A percentile compares a stretch with the other conserved stretches of the same genome.
phyloP scores from a whole-genome alignment of 108 stramenopile species.

The Fistulifera solaris region DNA sequence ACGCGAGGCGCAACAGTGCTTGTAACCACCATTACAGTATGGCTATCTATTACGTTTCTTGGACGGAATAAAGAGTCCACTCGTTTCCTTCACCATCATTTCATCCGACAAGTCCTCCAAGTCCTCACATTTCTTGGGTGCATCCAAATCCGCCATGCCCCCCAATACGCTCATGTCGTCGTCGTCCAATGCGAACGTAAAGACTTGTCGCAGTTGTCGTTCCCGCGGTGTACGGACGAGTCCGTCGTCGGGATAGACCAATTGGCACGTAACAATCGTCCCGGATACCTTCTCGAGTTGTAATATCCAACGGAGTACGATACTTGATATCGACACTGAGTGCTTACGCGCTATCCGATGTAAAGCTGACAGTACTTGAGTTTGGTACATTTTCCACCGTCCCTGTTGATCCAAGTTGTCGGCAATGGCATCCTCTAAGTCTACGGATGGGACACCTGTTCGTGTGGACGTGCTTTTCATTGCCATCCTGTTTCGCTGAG shows the following conservation, averaged over 20 bases:
- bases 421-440: too few species aligned
- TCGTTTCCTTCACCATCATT: too few species aligned
- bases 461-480: background rate
- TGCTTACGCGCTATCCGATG: conserved; percentile 40
- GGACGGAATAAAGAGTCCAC: too few species aligned
- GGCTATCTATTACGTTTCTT: too few species aligned
- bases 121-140: too few species aligned
- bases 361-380: conserved; percentile 25
- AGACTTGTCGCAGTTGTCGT: conserved; percentile 46
- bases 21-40: too few species aligned
- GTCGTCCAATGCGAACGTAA: conserved; percentile 60
- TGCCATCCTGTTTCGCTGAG: background rate
- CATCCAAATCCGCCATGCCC: conserved; percentile 11
- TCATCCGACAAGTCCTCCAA: too few species aligned
- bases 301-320: conserved; percentile 56
- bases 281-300: conserved; percentile 31
- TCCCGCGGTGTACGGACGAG: conserved; percentile 15
- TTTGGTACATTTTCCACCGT: conserved; percentile 25
- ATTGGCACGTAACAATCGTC: conserved; percentile 2
- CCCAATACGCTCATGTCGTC: conserved; percentile 48
- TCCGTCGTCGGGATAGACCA: conserved; percentile 3
- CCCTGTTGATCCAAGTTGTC: background rate
- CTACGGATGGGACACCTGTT: too few species aligned
- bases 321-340: conserved; percentile 41
- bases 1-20: too few species aligned